These are phyloP conservation scores for Cordyceps tenuipes DNA, from an alignment of 2,329 filamentous ascomycete species.

Conservation along the genomic window DNA sequence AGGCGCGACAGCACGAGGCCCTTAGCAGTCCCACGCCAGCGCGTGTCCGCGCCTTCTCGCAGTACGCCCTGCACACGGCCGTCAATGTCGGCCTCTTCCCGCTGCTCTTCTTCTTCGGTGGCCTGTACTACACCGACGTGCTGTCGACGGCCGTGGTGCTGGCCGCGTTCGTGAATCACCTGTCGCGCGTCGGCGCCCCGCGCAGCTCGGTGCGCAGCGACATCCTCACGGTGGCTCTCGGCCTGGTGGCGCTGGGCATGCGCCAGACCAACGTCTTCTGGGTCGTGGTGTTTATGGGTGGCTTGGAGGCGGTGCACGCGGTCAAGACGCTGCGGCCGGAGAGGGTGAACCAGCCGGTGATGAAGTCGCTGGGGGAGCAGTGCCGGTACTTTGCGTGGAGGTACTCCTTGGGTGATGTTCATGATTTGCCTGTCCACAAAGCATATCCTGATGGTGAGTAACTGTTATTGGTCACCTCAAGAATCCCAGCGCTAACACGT, in stretches of 20 bases:
- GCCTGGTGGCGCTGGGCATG: conserved; percentile 62
- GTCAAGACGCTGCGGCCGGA: conserved; percentile 36
- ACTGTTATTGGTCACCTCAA: neutral
- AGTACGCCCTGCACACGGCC: conserved; percentile 50
- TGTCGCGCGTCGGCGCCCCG: conserved; percentile 33
- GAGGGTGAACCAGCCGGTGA: conserved; percentile 22
- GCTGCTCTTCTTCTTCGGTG: conserved; percentile 91
- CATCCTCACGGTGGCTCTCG: conserved; percentile 43
- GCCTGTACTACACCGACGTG: conserved; percentile 90
- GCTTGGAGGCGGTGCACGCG: conserved; percentile 44
- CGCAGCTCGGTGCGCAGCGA: conserved; percentile 29
- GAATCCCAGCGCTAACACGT: conserved; percentile 12
- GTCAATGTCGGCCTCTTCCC: conserved; percentile 82
- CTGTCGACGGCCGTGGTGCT: conserved; percentile 71
- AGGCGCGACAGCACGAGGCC: conserved; percentile 30
- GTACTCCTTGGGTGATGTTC: conserved; percentile 43
- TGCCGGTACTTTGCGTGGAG: conserved; percentile 31
- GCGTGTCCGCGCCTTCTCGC: conserved; percentile 22
- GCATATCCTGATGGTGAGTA: conserved; percentile 43
- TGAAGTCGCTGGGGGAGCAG: conserved; percentile 26
- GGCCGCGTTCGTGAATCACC: conserved; percentile 53
- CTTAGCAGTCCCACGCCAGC: conserved; percentile 11
- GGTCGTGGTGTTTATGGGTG: conserved; percentile 72
- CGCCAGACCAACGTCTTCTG: conserved; percentile 97
- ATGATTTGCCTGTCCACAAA: conserved; percentile 42